A percentile compares a stretch with the other conserved stretches of the same genome.
Conservation (phyloP, 208 protist species). For the Phytomonas sp. region DNA sequence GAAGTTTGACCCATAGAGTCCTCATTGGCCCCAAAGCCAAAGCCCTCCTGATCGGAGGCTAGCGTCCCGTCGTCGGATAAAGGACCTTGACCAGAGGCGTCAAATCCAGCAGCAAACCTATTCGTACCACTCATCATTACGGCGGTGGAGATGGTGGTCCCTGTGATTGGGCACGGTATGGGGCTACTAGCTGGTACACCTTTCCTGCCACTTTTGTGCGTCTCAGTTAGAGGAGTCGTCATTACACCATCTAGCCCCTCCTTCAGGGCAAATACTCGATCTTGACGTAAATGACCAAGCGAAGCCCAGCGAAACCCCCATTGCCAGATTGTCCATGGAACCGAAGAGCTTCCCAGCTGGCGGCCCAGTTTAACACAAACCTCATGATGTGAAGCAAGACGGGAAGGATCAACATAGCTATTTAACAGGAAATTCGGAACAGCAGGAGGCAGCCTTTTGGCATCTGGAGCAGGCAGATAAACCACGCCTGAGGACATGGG, state of each 20-base stretch:
- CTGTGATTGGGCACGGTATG: background rate
- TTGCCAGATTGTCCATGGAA: conserved; percentile 86
- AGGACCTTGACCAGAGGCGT: background rate
- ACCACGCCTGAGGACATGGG: background rate
- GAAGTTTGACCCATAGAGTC: background rate
- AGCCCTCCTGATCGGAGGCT: background rate
- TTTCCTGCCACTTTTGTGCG: background rate
- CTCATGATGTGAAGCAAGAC: background rate
- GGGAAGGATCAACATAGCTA: background rate
- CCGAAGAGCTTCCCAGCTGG: conserved; percentile 29
- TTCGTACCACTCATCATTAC: background rate
- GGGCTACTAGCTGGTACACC: background rate
- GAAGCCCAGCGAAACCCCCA: conserved; percentile 69
- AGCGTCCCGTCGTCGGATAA: background rate
- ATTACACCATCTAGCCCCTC: background rate
- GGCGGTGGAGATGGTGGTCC: background rate
- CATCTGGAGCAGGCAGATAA: background rate
- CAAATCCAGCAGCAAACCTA: background rate
- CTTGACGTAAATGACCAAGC: background rate
- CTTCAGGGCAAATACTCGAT: background rate
- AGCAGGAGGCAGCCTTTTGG: conserved; percentile 10
- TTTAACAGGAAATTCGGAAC: background rate
- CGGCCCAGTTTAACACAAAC: conserved; percentile 24
- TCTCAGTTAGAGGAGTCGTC: background rate
- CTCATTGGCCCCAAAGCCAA: background rate